phyloP scores from a whole-genome alignment of 768 basidiomycete genomes.

The Psilocybe subaeruginosa region DNA sequence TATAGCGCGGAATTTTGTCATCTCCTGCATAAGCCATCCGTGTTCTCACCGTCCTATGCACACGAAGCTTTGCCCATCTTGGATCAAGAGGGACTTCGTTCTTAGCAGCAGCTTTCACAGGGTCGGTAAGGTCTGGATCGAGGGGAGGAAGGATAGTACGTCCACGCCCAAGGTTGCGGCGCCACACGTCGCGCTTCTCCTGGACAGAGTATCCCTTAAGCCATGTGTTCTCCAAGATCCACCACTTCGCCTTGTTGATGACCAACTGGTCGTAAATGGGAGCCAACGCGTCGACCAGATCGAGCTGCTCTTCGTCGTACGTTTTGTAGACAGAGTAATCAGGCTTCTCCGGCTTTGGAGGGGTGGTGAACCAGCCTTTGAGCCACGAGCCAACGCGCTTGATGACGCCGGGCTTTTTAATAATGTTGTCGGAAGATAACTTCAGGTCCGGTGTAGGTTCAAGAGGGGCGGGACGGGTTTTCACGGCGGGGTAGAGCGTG shows the following conservation, averaged over 20 bases:
- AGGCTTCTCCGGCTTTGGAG: not conserved
- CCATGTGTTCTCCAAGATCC: slow-evolving; percentile 9
- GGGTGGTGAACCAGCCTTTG: slow-evolving; percentile 1
- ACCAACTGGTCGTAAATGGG: slow-evolving; percentile 19
- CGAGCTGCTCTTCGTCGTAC: slow-evolving; percentile 12
- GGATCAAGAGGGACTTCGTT: slow-evolving; percentile 3
- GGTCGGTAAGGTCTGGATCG: slow-evolving; percentile 1
- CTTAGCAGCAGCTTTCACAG: not conserved
- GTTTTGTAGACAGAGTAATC: not conserved
- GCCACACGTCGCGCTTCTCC: not conserved
- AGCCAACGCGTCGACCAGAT: slow-evolving; percentile 16
- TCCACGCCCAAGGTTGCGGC: slow-evolving; percentile 8
- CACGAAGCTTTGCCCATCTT: slow-evolving; percentile 12
- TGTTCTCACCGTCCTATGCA: slow-evolving; percentile 14
- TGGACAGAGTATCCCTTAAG: slow-evolving; percentile 10
- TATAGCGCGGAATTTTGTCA: not conserved
- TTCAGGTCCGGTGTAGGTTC: not conserved
- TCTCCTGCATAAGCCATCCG: slow-evolving; percentile 13
- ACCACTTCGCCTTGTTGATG: slow-evolving; percentile 9
- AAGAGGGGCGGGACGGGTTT: slow-evolving; percentile 11
- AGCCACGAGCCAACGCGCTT: not conserved
- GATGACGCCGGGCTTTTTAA: not conserved
- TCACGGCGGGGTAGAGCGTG: slow-evolving; percentile 30
- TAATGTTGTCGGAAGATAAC: not conserved
- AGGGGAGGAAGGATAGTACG: slow-evolving; percentile 8